These are phyloP conservation scores for Leucosporidium creatinivorum DNA, from an alignment of 768 basidiomycete genomes.

Conservation along the genomic window DNA sequence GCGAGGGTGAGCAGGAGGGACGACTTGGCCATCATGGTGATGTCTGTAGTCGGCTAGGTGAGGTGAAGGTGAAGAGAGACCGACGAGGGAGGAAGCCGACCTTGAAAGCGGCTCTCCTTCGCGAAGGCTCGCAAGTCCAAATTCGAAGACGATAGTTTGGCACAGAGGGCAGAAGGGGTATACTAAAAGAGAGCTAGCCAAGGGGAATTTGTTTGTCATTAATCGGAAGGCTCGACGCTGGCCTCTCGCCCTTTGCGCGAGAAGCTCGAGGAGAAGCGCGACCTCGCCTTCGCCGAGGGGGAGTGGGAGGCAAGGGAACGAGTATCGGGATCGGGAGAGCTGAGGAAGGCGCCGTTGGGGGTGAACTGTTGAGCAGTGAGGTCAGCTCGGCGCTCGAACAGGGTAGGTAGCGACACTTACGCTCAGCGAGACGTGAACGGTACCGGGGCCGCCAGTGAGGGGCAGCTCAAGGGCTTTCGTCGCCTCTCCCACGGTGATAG, in stretches of 20 bases:
- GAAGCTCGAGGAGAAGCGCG: conserved; percentile 13
- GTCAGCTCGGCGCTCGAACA: background rate
- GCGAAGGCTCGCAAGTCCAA: too few relatives aligned
- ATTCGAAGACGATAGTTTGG: too few relatives aligned
- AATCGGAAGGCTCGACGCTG: conserved; percentile 1
- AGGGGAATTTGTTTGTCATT: background rate
- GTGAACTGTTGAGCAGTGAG: background rate
- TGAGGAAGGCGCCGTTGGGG: conserved; percentile 2
- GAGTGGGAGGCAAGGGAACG: conserved; percentile 15
- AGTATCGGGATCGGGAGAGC: conserved; percentile 10
- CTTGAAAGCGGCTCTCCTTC: too few relatives aligned
- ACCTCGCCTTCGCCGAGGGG: background rate
- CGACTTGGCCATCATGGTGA: too few relatives aligned
- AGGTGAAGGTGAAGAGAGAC: too few relatives aligned
- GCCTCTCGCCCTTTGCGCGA: background rate
- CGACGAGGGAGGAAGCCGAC: too few relatives aligned
- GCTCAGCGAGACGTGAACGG: conserved; percentile 5
- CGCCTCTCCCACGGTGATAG: conserved; percentile 1
- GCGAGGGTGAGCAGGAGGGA: background rate
- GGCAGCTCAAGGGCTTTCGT: conserved; percentile 4
- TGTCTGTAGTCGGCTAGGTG: too few relatives aligned
- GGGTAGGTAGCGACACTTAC: background rate
- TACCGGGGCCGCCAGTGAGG: background rate
- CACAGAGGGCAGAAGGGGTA: too few relatives aligned
- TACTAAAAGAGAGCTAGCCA: too few relatives aligned